Evolutionary conservation across 2,329 filamentous ascomycete species (phyloP), one percentile per base, ranked within the genome.

Genomic region (Colletotrichum karsti): DNA sequence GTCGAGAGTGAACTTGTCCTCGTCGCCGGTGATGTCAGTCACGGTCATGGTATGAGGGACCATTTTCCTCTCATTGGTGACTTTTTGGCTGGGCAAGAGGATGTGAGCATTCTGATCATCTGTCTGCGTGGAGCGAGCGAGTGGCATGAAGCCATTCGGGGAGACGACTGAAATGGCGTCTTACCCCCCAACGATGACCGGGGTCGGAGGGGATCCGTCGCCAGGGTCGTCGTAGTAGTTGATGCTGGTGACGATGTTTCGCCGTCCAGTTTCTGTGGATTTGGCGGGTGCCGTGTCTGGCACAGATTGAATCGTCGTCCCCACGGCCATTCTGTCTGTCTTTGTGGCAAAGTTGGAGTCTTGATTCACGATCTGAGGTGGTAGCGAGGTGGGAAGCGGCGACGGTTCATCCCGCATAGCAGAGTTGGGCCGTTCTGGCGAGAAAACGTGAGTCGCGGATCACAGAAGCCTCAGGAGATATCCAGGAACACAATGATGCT

Each of bases 31-130:
- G 12, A 80, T 85, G 0, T 92, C 90, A 82, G 39, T 89, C 81
- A 30, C 79, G 77, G 1, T 89, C 85, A 64, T 81, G 79, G 1
- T 85, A 82, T n/a, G 81, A 33, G 87, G 83, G 15, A 90, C 85
- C 73, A 92, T 87, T 0, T 90, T 92, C 74, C 92, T 88, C 76
- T 92, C 90, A 79, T 92, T 92, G 62, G 92, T 77, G 42, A 91
- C 79, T 9, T 92, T 81, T 18, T 61, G 70, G 24, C 69, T 72
- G 60, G 5, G 53, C 9, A 30, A 44, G 18, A 20, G 28, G 22
- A n/a, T 46, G 60, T 62, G 48, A 69, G 66, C 22, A 61, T 22
- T 24, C 20, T 10, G 18, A n/a, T 39, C 57, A 60, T 28, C 15
- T 48, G 51, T 7, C 18, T 33, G 24, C 18, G 18, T 53, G 15